phyloP scores from a whole-genome alignment of 2,329 filamentous ascomycete species.

The Pseudofabraea citricarpa region DNA sequence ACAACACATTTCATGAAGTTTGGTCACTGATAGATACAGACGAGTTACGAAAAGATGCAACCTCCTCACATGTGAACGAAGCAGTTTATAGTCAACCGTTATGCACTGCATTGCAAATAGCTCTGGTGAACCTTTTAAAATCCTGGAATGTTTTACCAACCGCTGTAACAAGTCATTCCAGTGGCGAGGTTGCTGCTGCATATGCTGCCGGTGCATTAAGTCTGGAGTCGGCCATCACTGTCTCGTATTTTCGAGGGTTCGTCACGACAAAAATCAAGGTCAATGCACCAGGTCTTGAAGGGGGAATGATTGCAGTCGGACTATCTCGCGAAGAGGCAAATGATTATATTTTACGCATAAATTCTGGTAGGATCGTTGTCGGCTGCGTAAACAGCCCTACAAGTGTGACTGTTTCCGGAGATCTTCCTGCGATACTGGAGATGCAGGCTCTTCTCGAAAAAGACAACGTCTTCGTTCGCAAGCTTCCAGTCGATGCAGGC shows the following conservation, averaged over 20 bases:
- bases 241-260: conserved; percentile 19
- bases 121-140: conserved; percentile 20
- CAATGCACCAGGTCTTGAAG: conserved; percentile 17
- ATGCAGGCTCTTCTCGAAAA: conserved; percentile 18
- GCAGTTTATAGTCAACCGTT: conserved; percentile 15
- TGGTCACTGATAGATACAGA: conserved; percentile 11
- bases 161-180: conserved; percentile 25
- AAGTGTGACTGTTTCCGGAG: conserved; percentile 34
- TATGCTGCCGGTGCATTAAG: conserved; percentile 24
- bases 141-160: conserved; percentile 13
- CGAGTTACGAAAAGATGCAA: conserved; percentile 29
- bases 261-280: conserved; percentile 3
- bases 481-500: conserved; percentile 33
- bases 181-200: conserved; percentile 33
- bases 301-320: conserved; percentile 43
- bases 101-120: conserved; percentile 23
- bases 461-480: conserved; percentile 24
- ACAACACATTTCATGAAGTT: neutral
- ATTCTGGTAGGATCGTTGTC: conserved; percentile 14
- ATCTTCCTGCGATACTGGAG: conserved; percentile 6
- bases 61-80: conserved; percentile 15
- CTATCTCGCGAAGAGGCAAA: conserved; percentile 18
- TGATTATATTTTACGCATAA: conserved; percentile 13
- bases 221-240: conserved; percentile 9
- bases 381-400: conserved; percentile 30